A percentile compares a stretch with the other conserved stretches of the same genome.
Evolutionary conservation across 2,329 filamentous ascomycete species (phyloP).

Genomic region (Clarireedia monteithiana): DNA sequence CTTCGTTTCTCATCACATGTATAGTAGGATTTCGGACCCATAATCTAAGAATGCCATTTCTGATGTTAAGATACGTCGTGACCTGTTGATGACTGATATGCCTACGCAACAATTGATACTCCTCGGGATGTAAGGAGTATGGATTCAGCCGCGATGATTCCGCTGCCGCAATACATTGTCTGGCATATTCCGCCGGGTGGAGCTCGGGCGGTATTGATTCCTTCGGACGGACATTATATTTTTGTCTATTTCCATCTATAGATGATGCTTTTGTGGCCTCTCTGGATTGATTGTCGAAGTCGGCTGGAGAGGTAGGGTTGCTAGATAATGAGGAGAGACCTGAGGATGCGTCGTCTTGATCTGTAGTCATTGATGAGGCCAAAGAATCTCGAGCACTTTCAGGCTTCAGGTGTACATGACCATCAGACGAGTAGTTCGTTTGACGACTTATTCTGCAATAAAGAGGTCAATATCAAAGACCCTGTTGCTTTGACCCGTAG

Average conservation of each 20-base stretch:
- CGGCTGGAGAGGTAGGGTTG: constrained; percentile 55
- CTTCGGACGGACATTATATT: constrained; percentile 59
- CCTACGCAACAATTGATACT: constrained; percentile 72
- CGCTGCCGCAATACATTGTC: constrained; percentile 82
- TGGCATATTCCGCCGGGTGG: constrained; percentile 70
- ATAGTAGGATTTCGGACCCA: constrained; percentile 85
- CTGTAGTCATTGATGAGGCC: constrained; percentile 46
- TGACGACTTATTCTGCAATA: constrained; percentile 19
- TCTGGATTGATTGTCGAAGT: constrained; percentile 35
- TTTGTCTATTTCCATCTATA: constrained; percentile 27
- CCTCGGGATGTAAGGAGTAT: constrained; percentile 76
- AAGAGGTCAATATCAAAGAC: constrained; percentile 17
- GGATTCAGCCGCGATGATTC: constrained; percentile 85
- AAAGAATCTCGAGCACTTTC: constrained; percentile 35
- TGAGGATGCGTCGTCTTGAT: constrained; percentile 41
- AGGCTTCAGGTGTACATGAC: constrained; percentile 25
- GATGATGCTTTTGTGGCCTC: constrained; percentile 18
- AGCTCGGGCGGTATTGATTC: constrained; percentile 78
- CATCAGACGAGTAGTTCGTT: constrained; percentile 19
- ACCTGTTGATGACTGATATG: constrained; percentile 84
- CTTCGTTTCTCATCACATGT: constrained; percentile 74
- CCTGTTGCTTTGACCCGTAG: constrained; percentile 2
- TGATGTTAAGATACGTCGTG: constrained; percentile 90
- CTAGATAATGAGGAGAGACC: constrained; percentile 48
- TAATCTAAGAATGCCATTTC: constrained; percentile 84